phyloP scores from a whole-genome alignment of 2,329 filamentous ascomycete species.

The Hymenoscyphus linearis region DNA sequence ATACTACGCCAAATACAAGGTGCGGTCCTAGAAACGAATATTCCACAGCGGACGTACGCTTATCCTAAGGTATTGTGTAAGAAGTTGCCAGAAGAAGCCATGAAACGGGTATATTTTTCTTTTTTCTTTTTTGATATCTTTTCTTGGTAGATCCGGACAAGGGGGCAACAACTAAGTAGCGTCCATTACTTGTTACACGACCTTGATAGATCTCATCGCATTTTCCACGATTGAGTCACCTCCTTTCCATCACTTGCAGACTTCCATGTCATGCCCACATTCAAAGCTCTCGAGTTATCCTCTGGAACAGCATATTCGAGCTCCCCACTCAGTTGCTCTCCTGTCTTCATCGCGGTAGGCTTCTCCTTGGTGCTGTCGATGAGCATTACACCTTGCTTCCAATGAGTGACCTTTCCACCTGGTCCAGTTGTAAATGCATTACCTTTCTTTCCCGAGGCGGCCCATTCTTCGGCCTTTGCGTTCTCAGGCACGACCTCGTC shows the following conservation, averaged over 20 bases:
- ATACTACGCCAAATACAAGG: too few species aligned
- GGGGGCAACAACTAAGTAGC: too few species aligned
- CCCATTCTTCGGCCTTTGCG: conserved; percentile 59
- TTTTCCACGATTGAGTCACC: conserved; percentile 29
- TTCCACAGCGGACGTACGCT: too few species aligned
- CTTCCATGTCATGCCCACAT: conserved; percentile 59
- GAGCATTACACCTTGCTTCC: conserved; percentile 78
- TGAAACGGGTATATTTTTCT: too few species aligned
- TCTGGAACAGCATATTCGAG: conserved; percentile 66
- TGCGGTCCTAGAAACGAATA: too few species aligned
- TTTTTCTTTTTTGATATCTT: too few species aligned
- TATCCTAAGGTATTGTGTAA: too few species aligned
- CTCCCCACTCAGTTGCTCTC: conserved; percentile 57
- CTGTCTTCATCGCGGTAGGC: conserved; percentile 43
- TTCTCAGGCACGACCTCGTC: conserved; percentile 42
- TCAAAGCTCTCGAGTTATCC: conserved; percentile 63
- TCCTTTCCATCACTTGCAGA: conserved; percentile 24
- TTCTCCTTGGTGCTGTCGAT: conserved; percentile 50
- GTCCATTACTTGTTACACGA: too few species aligned
- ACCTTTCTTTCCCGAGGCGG: conserved; percentile 49
- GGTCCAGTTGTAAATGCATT: conserved; percentile 89
- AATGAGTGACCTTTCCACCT: conserved; percentile 72
- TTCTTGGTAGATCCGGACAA: too few species aligned
- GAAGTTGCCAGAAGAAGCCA: too few species aligned
- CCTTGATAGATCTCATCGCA: conserved; percentile 22